These are phyloP conservation scores for Rosa multiflora DNA, from an alignment of 306 rosid species.

Conservation along the genomic window DNA sequence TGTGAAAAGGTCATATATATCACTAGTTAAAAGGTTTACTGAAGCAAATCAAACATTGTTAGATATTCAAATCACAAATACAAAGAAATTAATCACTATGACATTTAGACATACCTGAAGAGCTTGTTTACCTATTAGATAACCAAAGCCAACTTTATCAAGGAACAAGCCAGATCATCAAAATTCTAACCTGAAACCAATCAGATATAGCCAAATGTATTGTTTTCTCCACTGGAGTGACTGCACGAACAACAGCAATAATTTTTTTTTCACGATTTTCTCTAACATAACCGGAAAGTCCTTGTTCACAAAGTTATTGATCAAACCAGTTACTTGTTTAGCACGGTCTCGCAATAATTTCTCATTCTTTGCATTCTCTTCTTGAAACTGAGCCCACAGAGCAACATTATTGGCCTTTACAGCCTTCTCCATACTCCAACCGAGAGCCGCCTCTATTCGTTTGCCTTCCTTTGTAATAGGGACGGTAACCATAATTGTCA, in stretches of 20 bases:
- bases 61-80: background rate
- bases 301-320: slow-evolving; percentile 67
- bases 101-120: slow-evolving; percentile 63
- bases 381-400: slow-evolving; percentile 87
- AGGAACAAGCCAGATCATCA: slow-evolving; percentile 19
- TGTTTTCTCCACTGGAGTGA: slow-evolving; percentile 87
- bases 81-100: slow-evolving; percentile 13
- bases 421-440: slow-evolving; percentile 77
- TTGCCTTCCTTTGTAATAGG: slow-evolving; percentile 92
- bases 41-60: background rate
- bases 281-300: slow-evolving; percentile 76
- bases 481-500: slow-evolving; percentile 61
- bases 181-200: slow-evolving; percentile 81
- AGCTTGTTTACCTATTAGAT: slow-evolving; percentile 80
- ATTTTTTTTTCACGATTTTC: slow-evolving; percentile 72
- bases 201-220: slow-evolving; percentile 70
- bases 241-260: slow-evolving; percentile 68
- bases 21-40: slow-evolving; percentile 12
- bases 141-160: slow-evolving; percentile 25
- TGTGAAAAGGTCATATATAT: slow-evolving; percentile 21
- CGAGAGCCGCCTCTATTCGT: slow-evolving; percentile 76
- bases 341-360: slow-evolving; percentile 61
- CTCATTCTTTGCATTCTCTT: slow-evolving; percentile 84
- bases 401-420: slow-evolving; percentile 73
- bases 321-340: too few species aligned